A percentile compares a stretch with the other conserved stretches of the same genome.
These are phyloP conservation scores for Astrothelium subdiscretum DNA, from an alignment of 495 filamentous ascomycete species.

Conservation along the genomic window DNA sequence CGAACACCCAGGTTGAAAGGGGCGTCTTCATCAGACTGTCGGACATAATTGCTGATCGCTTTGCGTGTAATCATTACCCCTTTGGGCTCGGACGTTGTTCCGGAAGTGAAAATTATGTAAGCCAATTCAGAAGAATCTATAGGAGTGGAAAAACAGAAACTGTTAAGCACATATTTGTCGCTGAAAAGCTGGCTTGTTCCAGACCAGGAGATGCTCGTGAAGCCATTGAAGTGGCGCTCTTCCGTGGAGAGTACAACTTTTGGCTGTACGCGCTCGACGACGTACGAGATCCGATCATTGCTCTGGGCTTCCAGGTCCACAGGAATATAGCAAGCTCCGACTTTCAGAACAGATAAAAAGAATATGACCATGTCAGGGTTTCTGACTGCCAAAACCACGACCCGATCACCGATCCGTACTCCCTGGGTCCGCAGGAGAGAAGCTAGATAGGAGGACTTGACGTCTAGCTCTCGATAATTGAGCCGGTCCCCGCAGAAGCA, in stretches of 20 bases:
- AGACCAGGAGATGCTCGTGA: background rate
- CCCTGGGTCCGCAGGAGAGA: background rate
- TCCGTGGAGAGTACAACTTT: background rate
- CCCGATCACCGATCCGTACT: background rate
- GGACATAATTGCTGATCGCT: background rate
- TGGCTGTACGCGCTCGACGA: background rate
- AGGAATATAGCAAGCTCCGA: background rate
- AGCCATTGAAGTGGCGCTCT: background rate
- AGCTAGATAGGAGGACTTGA: background rate
- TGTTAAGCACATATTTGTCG: too few species aligned
- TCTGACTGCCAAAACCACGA: background rate
- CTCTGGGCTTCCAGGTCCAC: background rate
- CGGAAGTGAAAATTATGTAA: background rate
- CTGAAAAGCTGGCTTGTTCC: too few species aligned
- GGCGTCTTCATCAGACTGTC: background rate
- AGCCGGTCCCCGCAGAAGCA: background rate
- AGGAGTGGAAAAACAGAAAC: background rate
- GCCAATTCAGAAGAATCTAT: background rate
- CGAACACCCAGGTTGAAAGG: background rate
- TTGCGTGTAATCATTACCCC: background rate
- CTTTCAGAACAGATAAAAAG: background rate
- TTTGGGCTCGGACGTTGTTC: background rate
- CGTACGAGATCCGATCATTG: background rate
- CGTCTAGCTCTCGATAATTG: background rate
- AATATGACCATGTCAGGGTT: background rate